phyloP scores from a whole-genome alignment of 2,329 filamentous ascomycete species.

The Ampelomyces quisqualis region DNA sequence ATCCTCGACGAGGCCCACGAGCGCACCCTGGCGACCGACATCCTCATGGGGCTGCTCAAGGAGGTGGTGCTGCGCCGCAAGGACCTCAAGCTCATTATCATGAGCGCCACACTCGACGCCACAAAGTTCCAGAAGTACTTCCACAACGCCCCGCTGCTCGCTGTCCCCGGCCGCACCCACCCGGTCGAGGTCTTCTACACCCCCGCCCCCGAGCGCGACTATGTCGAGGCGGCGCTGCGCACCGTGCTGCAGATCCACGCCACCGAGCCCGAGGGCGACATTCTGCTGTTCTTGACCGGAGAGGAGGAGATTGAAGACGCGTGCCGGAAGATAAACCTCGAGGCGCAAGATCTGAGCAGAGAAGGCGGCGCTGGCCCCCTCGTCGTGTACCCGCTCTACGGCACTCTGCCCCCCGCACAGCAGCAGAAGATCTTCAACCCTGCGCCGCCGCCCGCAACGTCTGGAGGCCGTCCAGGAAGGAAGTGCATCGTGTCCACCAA shows the following conservation, averaged over 20 bases:
- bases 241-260: constrained; percentile 97
- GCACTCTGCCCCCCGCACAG: constrained; percentile 85
- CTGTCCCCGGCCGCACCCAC: constrained; percentile 91
- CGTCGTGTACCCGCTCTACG: constrained; percentile 90
- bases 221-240: constrained; percentile 90
- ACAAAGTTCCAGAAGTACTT: constrained; percentile 99
- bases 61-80: constrained; percentile 83
- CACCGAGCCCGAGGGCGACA: constrained; percentile 86
- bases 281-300: constrained; percentile 91
- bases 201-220: constrained; percentile 91
- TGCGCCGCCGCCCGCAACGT: constrained; percentile 69
- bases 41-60: constrained; percentile 90
- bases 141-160: constrained; percentile 86
- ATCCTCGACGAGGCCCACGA: constrained; percentile 99
- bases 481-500: constrained; percentile 96
- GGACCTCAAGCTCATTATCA: constrained; percentile 93
- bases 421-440: constrained; percentile 95
- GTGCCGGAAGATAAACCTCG: constrained; percentile 84
- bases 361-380: constrained; percentile 91
- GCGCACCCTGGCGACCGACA: constrained; percentile 91
- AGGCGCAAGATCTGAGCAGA: constrained; percentile 86
- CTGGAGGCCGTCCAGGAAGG: constrained; percentile 81
- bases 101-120: constrained; percentile 92
- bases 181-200: constrained; percentile 99
- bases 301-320: constrained; percentile 99